Base-by-base conservation (phyloP, 2,329 filamentous ascomycete species). In the Aspergillus nomiae region DNA sequence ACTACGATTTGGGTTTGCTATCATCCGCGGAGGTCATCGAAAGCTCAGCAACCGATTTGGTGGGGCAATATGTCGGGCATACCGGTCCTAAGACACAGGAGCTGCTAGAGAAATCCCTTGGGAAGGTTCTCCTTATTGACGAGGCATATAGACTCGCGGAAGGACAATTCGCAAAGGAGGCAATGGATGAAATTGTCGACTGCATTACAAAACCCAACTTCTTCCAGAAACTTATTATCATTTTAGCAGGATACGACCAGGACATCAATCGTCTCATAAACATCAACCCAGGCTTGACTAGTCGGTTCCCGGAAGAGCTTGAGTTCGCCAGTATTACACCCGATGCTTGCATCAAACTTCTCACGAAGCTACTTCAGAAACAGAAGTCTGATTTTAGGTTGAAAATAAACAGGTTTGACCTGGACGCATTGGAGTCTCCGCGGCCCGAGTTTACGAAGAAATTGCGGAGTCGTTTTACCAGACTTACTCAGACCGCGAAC, bases 1-100 rank as follows among this genome's bases (percentile, higher is more conserved):
- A 87, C 70, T 93, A 91, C 70, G 87, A 93, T 67, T 86, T 92
- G 82, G 90, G 90, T 0, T 85, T 93, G 38, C 77, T 94, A 0
- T 77, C 85, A 0, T 80, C 80, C 0, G 83, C 81, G 0, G 84
- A 89, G 30, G 88, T 92, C 0, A 73, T 88, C 0, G 88, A 92
- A 59, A 86, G 83, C 53, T 92, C 90, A 0, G 88, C 89, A 0
- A 86, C 87, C 0, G 89, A 93, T 38, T 73, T 94, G 0, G 81
- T 94, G 0, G 90, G 87, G 0, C 80, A 90, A 64, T 93, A 87
- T 63, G 69, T 91, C 0, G 90, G 90, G 0, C 89, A 92, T 0
- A 92, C 89, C 0, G 89, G 87, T 0, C 89, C 89, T 0, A 91
- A 91, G 65, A 87, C 89, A 0, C 81, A 83, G 10, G 80, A 85